Evolutionary conservation across 441 rosid species (phyloP).

Genomic region (Eutrema salsugineum): DNA sequence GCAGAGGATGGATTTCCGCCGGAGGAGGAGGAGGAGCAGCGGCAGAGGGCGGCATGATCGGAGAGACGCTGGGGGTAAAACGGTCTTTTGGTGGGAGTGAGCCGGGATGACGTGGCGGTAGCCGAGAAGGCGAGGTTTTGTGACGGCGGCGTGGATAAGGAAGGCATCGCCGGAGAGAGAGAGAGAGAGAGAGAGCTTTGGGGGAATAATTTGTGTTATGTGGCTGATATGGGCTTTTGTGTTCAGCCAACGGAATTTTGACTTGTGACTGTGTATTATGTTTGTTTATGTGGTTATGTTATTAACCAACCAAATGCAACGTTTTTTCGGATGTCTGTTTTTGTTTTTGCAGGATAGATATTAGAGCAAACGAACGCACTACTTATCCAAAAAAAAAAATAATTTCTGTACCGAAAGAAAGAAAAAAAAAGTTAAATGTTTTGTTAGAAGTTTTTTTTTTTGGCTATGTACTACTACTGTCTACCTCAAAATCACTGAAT

Average conservation of each 20-base stretch:
- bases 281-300: background rate
- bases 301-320: background rate
- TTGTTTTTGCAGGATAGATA: background rate
- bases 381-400: background rate
- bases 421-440: too few species aligned
- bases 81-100: conserved; percentile 33
- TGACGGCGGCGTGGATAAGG: conserved; percentile 50
- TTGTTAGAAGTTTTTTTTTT: too few species aligned
- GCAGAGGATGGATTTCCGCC: conserved; percentile 25
- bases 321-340: background rate
- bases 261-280: background rate
- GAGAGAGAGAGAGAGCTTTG: background rate
- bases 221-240: conserved; percentile 4
- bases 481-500: too few species aligned
- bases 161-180: conserved; percentile 44
- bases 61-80: conserved; percentile 44
- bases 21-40: conserved; percentile 52
- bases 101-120: conserved; percentile 16
- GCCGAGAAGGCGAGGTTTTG: conserved; percentile 43
- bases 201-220: background rate
- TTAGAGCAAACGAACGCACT: background rate
- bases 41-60: conserved; percentile 34
- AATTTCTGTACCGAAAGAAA: background rate
- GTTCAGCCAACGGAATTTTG: background rate
- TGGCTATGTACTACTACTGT: too few species aligned